phyloP scores from a whole-genome alignment of 176 grass and related monocot species.

The Alopecurus myosuroides region DNA sequence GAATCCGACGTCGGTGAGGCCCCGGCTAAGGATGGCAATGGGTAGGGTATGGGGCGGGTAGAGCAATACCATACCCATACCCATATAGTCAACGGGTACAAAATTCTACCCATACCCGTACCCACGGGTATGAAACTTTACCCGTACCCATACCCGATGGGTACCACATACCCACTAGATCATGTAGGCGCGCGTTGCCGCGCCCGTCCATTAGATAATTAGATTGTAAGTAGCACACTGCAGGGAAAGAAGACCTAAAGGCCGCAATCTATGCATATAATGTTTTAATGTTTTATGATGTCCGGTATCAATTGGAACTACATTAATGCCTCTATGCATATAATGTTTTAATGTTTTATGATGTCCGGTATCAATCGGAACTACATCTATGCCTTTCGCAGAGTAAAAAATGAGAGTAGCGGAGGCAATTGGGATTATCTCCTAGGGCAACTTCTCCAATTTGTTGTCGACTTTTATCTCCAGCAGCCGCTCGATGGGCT shows the following conservation, averaged over 20 bases:
- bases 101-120: too few species aligned
- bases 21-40: too few species aligned
- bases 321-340: conserved; percentile 39
- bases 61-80: too few species aligned
- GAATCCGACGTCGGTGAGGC: too few species aligned
- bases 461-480: conserved; percentile 90
- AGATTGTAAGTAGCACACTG: not conserved
- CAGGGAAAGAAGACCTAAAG: conserved; percentile 1
- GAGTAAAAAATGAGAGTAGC: not conserved
- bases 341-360: not conserved
- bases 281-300: not conserved
- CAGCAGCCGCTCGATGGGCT: conserved; percentile 75
- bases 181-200: too few species aligned
- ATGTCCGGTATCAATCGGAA: not conserved
- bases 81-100: too few species aligned
- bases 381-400: conserved; percentile 37
- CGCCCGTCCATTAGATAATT: too few species aligned
- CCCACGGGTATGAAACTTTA: too few species aligned
- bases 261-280: conserved; percentile 32
- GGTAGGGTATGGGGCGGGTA: too few species aligned
- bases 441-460: conserved; percentile 34
- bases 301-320: not conserved
- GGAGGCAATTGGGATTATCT: conserved; percentile 1
- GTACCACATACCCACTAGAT: too few species aligned
- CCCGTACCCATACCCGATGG: too few species aligned